A percentile compares a stretch with the other conserved stretches of the same genome.
phyloP scores from a whole-genome alignment of 1,284 basidiomycete genomes.

The Malassezia slooffiae region DNA sequence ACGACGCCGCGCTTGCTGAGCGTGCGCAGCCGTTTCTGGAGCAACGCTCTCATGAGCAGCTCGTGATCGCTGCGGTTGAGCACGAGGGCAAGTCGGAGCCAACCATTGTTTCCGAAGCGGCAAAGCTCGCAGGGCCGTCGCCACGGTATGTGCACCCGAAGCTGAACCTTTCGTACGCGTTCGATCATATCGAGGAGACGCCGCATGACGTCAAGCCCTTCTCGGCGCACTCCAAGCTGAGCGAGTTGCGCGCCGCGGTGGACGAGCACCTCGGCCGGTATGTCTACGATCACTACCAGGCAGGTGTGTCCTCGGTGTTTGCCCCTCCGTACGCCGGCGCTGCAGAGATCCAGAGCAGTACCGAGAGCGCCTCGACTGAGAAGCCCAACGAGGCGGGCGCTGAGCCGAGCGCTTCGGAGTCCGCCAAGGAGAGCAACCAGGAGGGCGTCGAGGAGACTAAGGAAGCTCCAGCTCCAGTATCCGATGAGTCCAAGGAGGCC shows the following conservation, averaged over 20 bases:
- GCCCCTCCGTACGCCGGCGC: constrained; percentile 9
- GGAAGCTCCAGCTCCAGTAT: too few species aligned
- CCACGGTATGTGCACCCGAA: constrained; percentile 3
- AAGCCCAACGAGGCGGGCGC: neutral
- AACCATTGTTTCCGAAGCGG: constrained; percentile 6
- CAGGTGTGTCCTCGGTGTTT: constrained; percentile 31
- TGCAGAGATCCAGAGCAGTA: neutral
- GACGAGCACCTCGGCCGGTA: constrained; percentile 26
- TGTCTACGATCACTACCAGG: constrained; percentile 31
- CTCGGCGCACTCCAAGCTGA: neutral
- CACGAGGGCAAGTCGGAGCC: neutral
- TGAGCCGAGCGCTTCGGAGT: neutral
- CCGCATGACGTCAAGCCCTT: neutral
- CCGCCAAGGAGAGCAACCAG: constrained; percentile 1
- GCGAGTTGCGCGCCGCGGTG: constrained; percentile 19
- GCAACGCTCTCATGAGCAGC: constrained; percentile 11
- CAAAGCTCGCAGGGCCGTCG: neutral
- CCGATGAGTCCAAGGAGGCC: too few species aligned
- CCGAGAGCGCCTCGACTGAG: neutral
- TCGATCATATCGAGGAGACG: constrained; percentile 6
- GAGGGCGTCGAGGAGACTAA: too few species aligned
- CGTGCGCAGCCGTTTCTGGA: constrained; percentile 1
- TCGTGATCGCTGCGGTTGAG: constrained; percentile 1
- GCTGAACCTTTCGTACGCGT: neutral
- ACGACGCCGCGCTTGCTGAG: neutral